These are phyloP conservation scores for Pistacia atlantica DNA, from an alignment of 345 rosid species.

Conservation along the genomic window DNA sequence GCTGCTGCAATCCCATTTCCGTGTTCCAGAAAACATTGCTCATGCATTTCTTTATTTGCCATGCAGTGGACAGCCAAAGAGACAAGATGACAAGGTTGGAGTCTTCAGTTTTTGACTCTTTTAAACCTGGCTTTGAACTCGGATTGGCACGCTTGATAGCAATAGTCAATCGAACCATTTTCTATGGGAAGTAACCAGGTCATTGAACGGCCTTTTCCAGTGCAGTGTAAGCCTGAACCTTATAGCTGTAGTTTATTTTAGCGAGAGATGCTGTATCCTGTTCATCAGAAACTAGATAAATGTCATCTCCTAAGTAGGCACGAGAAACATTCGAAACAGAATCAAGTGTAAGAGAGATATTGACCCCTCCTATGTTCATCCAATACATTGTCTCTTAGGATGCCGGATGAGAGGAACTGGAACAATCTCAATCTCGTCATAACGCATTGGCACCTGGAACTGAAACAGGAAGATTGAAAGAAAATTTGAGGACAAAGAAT, in stretches of 20 bases:
- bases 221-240: conserved; percentile 16
- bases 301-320: conserved; percentile 32
- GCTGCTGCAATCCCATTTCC: conserved; percentile 23
- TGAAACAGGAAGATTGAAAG: too few species aligned
- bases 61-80: conserved; percentile 35
- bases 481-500: too few species aligned
- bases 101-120: conserved; percentile 40
- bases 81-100: conserved; percentile 33
- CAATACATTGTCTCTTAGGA: conserved; percentile 23
- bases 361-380: conserved; percentile 27
- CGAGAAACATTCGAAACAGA: conserved; percentile 25
- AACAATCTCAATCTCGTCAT: neutral
- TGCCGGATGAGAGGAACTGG: neutral
- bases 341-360: conserved; percentile 16
- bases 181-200: conserved; percentile 34
- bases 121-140: conserved; percentile 30
- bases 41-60: conserved; percentile 33
- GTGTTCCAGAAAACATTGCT: conserved; percentile 24
- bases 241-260: neutral
- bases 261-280: conserved; percentile 11
- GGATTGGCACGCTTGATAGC: conserved; percentile 39
- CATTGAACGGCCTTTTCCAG: conserved; percentile 17
- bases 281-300: conserved; percentile 10
- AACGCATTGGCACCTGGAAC: neutral
- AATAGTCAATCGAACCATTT: conserved; percentile 30